Conservation (phyloP, 108 stramenopile genomes). For the Chaetoceros muelleri region DNA sequence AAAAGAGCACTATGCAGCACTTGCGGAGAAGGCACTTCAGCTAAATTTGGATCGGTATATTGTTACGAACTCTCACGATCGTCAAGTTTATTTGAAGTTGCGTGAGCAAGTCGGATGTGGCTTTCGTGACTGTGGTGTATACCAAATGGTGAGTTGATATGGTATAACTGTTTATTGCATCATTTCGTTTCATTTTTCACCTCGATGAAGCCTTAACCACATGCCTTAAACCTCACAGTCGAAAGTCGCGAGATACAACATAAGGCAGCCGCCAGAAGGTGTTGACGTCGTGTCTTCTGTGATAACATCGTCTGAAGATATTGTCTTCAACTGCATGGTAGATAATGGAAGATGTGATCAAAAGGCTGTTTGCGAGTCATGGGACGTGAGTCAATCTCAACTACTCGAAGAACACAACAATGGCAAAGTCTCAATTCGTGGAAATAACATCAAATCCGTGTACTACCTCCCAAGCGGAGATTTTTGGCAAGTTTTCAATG, state of each 20-base stretch:
- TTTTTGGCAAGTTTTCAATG: slow-evolving; percentile 49
- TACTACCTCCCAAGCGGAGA: slow-evolving; percentile 64
- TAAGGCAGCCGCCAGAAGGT: slow-evolving; percentile 47
- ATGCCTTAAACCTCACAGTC: no score
- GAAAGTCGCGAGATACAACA: slow-evolving; percentile 20
- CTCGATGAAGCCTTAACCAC: no score
- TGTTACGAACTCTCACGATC: slow-evolving; percentile 52
- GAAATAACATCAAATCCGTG: slow-evolving; percentile 49
- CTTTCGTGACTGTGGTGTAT: slow-evolving; percentile 45
- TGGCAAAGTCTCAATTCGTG: slow-evolving; percentile 36
- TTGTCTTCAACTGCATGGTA: slow-evolving; percentile 75
- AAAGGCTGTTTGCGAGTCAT: slow-evolving; percentile 41
- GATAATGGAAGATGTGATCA: slow-evolving; percentile 57
- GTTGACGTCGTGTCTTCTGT: slow-evolving; percentile 60
- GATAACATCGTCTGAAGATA: slow-evolving; percentile 46
- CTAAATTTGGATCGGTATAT: slow-evolving; percentile 55
- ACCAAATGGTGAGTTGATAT: slow-evolving; percentile 18
- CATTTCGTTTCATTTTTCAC: neutral
- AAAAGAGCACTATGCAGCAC: slow-evolving; percentile 58
- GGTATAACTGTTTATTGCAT: neutral
- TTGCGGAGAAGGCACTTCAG: slow-evolving; percentile 57
- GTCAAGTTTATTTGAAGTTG: slow-evolving; percentile 34
- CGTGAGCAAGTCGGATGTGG: slow-evolving; percentile 45
- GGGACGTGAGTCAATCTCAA: slow-evolving; percentile 38
- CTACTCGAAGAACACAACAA: slow-evolving; percentile 30